Percentiles rank a stretch among this genome's conserved stretches.
phyloP scores from a whole-genome alignment of 371 early-diverging fungal genomes.

The Apophysomyces elegans region DNA sequence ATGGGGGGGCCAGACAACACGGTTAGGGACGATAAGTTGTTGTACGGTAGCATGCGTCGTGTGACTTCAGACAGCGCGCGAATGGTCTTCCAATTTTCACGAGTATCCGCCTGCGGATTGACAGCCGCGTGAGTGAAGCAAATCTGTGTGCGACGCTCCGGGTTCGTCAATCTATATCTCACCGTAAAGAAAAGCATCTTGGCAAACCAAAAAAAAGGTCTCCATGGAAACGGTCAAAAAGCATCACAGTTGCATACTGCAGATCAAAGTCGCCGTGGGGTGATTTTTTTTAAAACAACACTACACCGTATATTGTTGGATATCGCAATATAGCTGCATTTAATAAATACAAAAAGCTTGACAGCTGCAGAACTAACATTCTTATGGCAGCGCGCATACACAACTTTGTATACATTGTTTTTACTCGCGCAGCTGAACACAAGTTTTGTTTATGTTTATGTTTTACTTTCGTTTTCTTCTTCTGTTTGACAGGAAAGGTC shows the following conservation, averaged over 20 bases:
- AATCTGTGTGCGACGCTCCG: constrained; percentile 74
- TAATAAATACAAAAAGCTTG: constrained; percentile 82
- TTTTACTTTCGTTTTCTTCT: too few relatives aligned
- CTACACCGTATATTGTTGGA: not conserved
- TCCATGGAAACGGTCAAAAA: too few relatives aligned
- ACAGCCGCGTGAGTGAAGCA: constrained; percentile 79
- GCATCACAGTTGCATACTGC: too few relatives aligned
- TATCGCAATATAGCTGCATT: constrained; percentile 77
- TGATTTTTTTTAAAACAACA: constrained; percentile 74
- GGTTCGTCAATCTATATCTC: too few relatives aligned
- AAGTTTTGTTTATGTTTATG: not conserved
- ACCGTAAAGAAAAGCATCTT: too few relatives aligned
- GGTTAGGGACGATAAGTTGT: constrained; percentile 49
- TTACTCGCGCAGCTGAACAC: constrained; percentile 68
- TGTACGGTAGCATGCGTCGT: constrained; percentile 80
- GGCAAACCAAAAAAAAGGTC: too few relatives aligned
- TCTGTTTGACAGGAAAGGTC: too few relatives aligned
- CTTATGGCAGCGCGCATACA: constrained; percentile 61
- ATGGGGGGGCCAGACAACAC: too few relatives aligned
- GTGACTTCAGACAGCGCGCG: constrained; percentile 87
- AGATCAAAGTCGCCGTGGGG: too few relatives aligned
- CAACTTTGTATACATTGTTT: constrained; percentile 82
- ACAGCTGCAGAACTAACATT: constrained; percentile 30
- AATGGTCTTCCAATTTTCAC: constrained; percentile 94
- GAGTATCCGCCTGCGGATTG: constrained; percentile 78